Conservation (phyloP, 2,329 filamentous ascomycete species). For the Aureobasidium zeae region DNA sequence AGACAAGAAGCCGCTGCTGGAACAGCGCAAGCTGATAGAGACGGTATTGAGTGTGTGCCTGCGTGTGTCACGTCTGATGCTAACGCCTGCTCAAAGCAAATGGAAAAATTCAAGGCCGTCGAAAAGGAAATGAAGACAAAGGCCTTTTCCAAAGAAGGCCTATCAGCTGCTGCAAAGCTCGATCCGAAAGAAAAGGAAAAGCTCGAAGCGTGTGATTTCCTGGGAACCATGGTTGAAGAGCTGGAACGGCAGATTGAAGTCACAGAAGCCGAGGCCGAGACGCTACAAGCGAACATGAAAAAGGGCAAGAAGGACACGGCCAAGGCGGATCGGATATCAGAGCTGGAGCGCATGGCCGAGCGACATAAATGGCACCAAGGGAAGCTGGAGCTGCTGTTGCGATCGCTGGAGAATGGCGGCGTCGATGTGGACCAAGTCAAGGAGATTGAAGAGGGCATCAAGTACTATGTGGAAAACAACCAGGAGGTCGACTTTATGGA, state of each 20-base stretch:
- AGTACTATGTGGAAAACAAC: conserved; percentile 88
- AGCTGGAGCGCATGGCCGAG: conserved; percentile 76
- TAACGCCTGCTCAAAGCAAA: conserved; percentile 55
- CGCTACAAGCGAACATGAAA: conserved; percentile 80
- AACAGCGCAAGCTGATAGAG: conserved; percentile 93
- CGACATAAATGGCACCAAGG: conserved; percentile 94
- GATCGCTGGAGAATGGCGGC: conserved; percentile 84
- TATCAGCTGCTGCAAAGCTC: conserved; percentile 82
- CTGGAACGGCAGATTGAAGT: conserved; percentile 89
- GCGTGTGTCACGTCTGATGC: conserved; percentile 3
- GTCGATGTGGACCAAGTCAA: conserved; percentile 80
- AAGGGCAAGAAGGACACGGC: conserved; percentile 81
- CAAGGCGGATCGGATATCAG: conserved; percentile 79
- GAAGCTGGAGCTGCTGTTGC: conserved; percentile 82
- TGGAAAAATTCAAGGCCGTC: conserved; percentile 99
- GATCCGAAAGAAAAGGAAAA: conserved; percentile 98
- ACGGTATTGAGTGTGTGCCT: conserved; percentile 54
- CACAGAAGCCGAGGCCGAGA: conserved; percentile 81
- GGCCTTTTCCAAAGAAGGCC: conserved; percentile 94
- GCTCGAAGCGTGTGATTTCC: conserved; percentile 75
- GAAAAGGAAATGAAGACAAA: conserved; percentile 99
- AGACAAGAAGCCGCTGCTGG: conserved; percentile 90
- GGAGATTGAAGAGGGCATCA: conserved; percentile 83
- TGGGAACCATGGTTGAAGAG: conserved; percentile 80
- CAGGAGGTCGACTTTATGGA: conserved; percentile 84